phyloP scores from a whole-genome alignment of 257 asterid species.

The Fraxinus quadrangulata region DNA sequence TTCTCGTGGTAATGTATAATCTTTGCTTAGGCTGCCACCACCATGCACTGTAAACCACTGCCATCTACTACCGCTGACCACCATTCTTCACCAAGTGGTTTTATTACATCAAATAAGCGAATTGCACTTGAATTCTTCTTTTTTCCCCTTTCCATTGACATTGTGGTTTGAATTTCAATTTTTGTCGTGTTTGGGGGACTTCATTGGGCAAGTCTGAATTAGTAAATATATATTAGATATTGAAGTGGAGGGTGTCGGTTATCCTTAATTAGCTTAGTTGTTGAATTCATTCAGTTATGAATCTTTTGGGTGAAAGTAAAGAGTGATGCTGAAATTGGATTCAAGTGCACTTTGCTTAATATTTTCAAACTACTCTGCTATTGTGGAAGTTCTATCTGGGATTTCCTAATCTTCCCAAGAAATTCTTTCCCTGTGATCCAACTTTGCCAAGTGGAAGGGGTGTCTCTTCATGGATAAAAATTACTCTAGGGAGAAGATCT shows the following conservation, averaged over 20 bases:
- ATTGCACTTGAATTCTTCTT: neutral
- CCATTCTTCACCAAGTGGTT: neutral
- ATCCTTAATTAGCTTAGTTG: neutral
- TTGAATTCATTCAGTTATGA: neutral
- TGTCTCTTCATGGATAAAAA: neutral
- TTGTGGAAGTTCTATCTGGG: neutral
- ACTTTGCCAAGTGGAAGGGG: neutral
- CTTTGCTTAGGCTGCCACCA: neutral
- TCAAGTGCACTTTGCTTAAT: neutral
- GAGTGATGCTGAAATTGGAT: neutral
- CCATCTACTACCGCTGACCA: neutral
- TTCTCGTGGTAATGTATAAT: neutral
- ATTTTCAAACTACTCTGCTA: neutral
- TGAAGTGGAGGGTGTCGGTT: constrained; percentile 23
- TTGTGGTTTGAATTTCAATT: constrained; percentile 6
- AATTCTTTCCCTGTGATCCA: neutral
- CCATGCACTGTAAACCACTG: neutral
- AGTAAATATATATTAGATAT: constrained; percentile 25
- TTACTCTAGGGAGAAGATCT: neutral
- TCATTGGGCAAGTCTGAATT: constrained; percentile 12
- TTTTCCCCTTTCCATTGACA: constrained; percentile 16
- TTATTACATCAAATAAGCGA: neutral
- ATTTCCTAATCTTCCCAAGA: neutral
- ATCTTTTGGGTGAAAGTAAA: neutral
- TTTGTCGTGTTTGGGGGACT: constrained; percentile 21